Conservation (phyloP, 1,139 yeast species). For the Yamadazyma triangularis region DNA sequence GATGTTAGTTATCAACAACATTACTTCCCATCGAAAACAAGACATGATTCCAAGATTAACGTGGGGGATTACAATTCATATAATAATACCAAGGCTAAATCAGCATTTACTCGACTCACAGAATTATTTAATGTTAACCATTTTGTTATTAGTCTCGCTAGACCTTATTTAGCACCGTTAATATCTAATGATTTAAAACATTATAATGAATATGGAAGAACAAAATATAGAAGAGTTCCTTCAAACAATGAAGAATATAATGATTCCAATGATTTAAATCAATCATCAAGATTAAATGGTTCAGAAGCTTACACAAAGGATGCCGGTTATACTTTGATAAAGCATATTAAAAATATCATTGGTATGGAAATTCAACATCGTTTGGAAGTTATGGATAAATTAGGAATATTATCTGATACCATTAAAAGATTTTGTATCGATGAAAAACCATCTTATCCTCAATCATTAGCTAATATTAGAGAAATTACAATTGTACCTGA, state of each 20-base stretch:
- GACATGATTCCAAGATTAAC: slow-evolving; percentile 12
- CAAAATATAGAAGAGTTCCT: slow-evolving; percentile 17
- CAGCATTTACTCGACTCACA: slow-evolving; percentile 83
- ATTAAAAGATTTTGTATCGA: slow-evolving; percentile 79
- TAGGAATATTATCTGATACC: slow-evolving; percentile 70
- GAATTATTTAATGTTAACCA: slow-evolving; percentile 93
- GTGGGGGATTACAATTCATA: slow-evolving; percentile 11
- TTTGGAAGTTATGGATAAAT: slow-evolving; percentile 69
- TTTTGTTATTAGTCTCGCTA: slow-evolving; percentile 81
- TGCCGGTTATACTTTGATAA: slow-evolving; percentile 27
- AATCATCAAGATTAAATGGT: not conserved
- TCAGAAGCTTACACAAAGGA: slow-evolving; percentile 26
- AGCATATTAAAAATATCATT: slow-evolving; percentile 31
- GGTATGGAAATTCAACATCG: slow-evolving; percentile 78
- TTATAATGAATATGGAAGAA: slow-evolving; percentile 34
- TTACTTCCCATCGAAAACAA: slow-evolving; percentile 22
- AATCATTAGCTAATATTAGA: slow-evolving; percentile 44
- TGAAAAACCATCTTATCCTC: slow-evolving; percentile 74
- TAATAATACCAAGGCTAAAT: slow-evolving; percentile 28
- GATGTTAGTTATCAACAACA: slow-evolving; percentile 44
- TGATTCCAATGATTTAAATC: slow-evolving; percentile 4
- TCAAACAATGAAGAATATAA: slow-evolving; percentile 2
- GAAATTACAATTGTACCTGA: slow-evolving; percentile 93
- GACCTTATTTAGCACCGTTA: slow-evolving; percentile 90
- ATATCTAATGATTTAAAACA: slow-evolving; percentile 80